Evolutionary conservation across 768 basidiomycete species (phyloP), one percentile per base, ranked within the genome.

Genomic region (Tricholoma flavovirens): DNA sequence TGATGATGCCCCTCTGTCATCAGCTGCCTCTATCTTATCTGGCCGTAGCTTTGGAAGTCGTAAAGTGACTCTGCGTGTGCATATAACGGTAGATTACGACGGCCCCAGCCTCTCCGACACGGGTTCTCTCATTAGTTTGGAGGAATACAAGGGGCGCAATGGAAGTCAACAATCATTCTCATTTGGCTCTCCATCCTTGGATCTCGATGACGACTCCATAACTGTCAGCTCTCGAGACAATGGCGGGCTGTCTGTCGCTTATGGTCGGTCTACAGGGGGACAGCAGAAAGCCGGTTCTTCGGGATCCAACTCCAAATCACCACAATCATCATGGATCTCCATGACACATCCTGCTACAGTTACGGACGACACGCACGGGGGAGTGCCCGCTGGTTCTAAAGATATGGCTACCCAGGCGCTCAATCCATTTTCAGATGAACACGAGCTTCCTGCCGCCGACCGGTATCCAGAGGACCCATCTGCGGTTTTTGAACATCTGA

Each of bases 91-190:
- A 59, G 93, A 95, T 58, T 95, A 93, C 62, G 94, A 97, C 67
- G 92, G 92, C 0, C 92, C 88, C 12, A 90, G 88, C 70, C 76
- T 97, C 56, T 93, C 91, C 8, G 95, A 97, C 61, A 90, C 93
- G 2, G 84, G 83, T 9, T 94, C 92, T 8, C 72, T 95, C 15
- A 82, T 80, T 19, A 92, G 90, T 66, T 64, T 87, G 65, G 89
- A 95, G 42, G 88, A 91, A 60, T 85, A 84, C 72, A 74, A 71
- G 59, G 74, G 75, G 46, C 73, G 78, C 43, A 87, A 86, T 61
- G 77, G 75, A 54, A 86, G 86, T 62, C 80, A 80, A 51, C 72
- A 74, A 32, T 81, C 83, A 1, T 75, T 86, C 45, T 77, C 79
- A 1, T 76, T 80, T 38, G 71, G 72, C 38, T 65, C 75, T 10